Percentiles rank a stretch among this genome's conserved stretches.
These are phyloP conservation scores for Astrothelium subdiscretum DNA, from an alignment of 495 filamentous ascomycete genomes.

Conservation along the genomic window DNA sequence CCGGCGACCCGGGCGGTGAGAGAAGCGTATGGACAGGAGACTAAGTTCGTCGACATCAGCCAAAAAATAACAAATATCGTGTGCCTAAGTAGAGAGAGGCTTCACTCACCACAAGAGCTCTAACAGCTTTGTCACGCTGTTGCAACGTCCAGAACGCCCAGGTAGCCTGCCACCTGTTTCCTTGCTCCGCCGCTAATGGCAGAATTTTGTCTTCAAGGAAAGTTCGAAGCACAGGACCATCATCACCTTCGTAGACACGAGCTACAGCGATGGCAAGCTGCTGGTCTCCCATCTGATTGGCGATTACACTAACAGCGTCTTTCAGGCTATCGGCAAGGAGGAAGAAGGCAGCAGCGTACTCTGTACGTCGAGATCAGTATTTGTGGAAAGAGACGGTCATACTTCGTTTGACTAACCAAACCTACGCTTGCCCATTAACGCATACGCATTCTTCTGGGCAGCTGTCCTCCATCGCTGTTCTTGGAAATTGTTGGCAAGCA, in stretches of 20 bases:
- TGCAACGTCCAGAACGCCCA: constrained; percentile 96
- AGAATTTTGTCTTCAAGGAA: constrained; percentile 74
- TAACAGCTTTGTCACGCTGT: constrained; percentile 71
- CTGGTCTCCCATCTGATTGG: constrained; percentile 72
- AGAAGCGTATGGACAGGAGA: constrained; percentile 67
- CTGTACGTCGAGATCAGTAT: constrained; percentile 17
- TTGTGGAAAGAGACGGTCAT: not conserved
- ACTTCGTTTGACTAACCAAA: constrained; percentile 33
- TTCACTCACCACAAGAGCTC: constrained; percentile 51
- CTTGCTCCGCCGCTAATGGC: constrained; percentile 61
- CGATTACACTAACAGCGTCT: constrained; percentile 75
- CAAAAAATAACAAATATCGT: not conserved
- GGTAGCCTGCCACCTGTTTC: constrained; percentile 86
- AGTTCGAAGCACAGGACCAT: constrained; percentile 57
- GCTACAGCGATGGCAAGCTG: constrained; percentile 87
- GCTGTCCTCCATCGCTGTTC: constrained; percentile 79
- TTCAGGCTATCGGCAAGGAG: constrained; percentile 74
- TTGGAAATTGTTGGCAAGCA: constrained; percentile 76
- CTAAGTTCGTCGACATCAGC: constrained; percentile 25
- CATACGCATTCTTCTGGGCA: constrained; percentile 93
- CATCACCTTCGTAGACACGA: constrained; percentile 79
- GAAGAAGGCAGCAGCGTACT: constrained; percentile 95
- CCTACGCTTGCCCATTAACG: constrained; percentile 80
- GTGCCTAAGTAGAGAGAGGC: constrained; percentile 4
- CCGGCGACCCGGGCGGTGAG: constrained; percentile 43